A percentile compares a stretch with the other conserved stretches of the same genome.
Evolutionary conservation across 371 early-diverging fungal species (phyloP).

Genomic region (Scutellospora calospora): DNA sequence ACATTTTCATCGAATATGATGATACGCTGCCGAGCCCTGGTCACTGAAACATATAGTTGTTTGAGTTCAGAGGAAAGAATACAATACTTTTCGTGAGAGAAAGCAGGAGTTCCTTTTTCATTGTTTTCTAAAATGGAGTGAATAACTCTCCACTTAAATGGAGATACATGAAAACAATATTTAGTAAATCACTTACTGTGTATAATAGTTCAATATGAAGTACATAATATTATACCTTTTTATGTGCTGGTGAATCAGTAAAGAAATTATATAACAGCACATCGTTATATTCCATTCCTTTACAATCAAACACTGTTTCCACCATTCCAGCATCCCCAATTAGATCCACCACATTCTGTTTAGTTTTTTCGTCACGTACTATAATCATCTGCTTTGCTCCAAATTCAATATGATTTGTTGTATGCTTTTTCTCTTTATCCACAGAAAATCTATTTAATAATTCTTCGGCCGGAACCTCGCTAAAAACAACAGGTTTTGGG

Average conservation of each 20-base stretch:
- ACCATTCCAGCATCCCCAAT: not conserved
- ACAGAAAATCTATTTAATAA: not conserved
- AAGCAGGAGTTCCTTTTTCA: not conserved
- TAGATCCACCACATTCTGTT: not conserved
- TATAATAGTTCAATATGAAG: not conserved
- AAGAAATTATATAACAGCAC: constrained; percentile 39
- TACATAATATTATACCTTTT: not conserved
- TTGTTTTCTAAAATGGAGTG: not conserved
- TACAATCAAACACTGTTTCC: constrained; percentile 21
- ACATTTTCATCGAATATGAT: constrained; percentile 35
- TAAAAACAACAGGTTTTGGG: constrained; percentile 14
- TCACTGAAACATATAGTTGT: constrained; percentile 30
- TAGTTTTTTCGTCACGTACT: constrained; percentile 21
- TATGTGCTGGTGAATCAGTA: constrained; percentile 12
- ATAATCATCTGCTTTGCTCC: constrained; percentile 33
- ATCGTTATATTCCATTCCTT: constrained; percentile 35
- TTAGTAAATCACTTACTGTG: not conserved
- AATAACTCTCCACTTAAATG: constrained; percentile 30
- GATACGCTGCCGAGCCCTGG: constrained; percentile 10
- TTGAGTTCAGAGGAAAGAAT: constrained; percentile 36
- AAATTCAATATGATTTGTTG: not conserved
- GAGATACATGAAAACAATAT: not conserved
- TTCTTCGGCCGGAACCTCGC: not conserved
- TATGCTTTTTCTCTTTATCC: not conserved
- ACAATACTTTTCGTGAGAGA: constrained; percentile 21